A percentile compares a stretch with the other conserved stretches of the same genome.
phyloP scores from a whole-genome alignment of 805 yeast species.

The Hanseniaspora thailandica region DNA sequence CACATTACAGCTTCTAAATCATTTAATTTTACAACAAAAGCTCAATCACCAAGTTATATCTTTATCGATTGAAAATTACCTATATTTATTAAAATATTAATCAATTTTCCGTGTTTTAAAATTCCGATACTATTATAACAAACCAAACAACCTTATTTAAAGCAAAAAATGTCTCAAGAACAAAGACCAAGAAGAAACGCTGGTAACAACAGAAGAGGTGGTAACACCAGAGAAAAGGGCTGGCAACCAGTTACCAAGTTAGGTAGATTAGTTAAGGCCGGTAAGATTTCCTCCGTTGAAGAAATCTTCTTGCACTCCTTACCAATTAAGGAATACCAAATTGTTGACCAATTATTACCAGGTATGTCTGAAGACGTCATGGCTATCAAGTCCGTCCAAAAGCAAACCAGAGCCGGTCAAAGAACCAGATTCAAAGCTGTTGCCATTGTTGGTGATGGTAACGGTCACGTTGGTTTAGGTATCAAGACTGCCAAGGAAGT shows the following conservation, averaged over 20 bases:
- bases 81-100: slow-evolving; percentile 17
- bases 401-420: slow-evolving; percentile 99
- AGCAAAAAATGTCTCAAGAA: slow-evolving; percentile 29
- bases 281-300: slow-evolving; percentile 91
- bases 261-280: slow-evolving; percentile 99
- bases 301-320: slow-evolving; percentile 98
- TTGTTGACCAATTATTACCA: slow-evolving; percentile 93
- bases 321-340: slow-evolving; percentile 99
- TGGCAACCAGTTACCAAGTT: slow-evolving; percentile 99
- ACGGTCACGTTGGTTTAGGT: slow-evolving; percentile 99
- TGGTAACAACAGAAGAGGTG: slow-evolving; percentile 54
- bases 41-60: slow-evolving; percentile 6
- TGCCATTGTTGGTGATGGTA: slow-evolving; percentile 97
- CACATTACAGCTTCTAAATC: too few relatives aligned
- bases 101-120: slow-evolving; percentile 40
- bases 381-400: slow-evolving; percentile 99
- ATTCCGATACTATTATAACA: slow-evolving; percentile 33
- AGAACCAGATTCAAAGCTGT: slow-evolving; percentile 99
- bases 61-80: slow-evolving; percentile 43
- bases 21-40: too few relatives aligned
- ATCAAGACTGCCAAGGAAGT: slow-evolving; percentile 99
- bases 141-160: slow-evolving; percentile 15
- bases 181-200: slow-evolving; percentile 44
- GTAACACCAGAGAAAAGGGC: slow-evolving; percentile 89
- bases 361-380: slow-evolving; percentile 94